phyloP scores from a whole-genome alignment of 768 basidiomycete genomes.

The Lenzites betulinus region DNA sequence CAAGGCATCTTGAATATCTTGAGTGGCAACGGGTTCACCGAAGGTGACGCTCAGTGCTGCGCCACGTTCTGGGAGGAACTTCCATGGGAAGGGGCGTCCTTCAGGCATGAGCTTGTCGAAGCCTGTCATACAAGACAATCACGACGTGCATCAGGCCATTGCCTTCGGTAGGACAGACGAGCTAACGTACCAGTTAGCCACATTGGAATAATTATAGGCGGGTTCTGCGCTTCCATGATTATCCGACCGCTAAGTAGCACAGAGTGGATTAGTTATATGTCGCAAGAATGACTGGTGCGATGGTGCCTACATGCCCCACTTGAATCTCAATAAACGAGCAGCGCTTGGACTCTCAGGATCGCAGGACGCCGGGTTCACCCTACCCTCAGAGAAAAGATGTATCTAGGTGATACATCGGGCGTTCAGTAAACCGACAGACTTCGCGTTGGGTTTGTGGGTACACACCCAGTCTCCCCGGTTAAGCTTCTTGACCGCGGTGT shows the following conservation, averaged over 20 bases:
- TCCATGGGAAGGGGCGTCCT: conserved; percentile 72
- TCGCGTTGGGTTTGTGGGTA: conserved; percentile 14
- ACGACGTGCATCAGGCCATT: background rate
- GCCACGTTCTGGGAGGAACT: conserved; percentile 65
- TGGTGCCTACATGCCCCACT: conserved; percentile 89
- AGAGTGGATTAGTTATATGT: background rate
- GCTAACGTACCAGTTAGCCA: conserved; percentile 76
- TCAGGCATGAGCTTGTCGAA: conserved; percentile 94
- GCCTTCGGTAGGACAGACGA: background rate
- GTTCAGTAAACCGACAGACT: background rate
- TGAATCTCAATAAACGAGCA: conserved; percentile 70
- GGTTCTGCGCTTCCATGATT: conserved; percentile 64
- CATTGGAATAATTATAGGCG: conserved; percentile 87
- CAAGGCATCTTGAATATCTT: conserved; percentile 36
- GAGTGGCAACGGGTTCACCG: conserved; percentile 66
- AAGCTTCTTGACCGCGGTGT: conserved; percentile 78
- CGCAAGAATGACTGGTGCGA: background rate
- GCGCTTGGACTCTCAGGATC: conserved; percentile 49
- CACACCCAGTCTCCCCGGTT: conserved; percentile 86
- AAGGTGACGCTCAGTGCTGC: conserved; percentile 73
- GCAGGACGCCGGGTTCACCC: conserved; percentile 71
- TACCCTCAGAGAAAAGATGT: conserved; percentile 90
- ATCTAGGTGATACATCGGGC: conserved; percentile 48
- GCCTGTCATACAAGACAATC: conserved; percentile 42
- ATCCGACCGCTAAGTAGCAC: conserved; percentile 66